Conservation (phyloP, 352 stramenopile genomes). For the Phytophthora meadii region DNA sequence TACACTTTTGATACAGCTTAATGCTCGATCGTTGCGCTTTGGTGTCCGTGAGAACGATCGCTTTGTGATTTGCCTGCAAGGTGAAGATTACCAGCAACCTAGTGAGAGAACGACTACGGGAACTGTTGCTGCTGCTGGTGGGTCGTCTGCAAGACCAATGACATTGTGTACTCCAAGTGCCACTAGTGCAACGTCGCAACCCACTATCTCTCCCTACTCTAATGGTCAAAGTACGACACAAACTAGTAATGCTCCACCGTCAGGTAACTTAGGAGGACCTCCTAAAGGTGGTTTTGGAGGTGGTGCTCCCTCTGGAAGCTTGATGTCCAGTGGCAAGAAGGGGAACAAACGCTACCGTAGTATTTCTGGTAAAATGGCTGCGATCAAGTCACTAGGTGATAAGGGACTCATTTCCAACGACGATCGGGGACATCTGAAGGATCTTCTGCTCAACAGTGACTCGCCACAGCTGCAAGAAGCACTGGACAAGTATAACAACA, state of each 20-base stretch:
- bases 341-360: slow-evolving; percentile 78
- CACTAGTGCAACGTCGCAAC: slow-evolving; percentile 15
- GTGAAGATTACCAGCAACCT: slow-evolving; percentile 72
- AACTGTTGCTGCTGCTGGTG: not conserved
- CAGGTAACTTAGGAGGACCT: slow-evolving; percentile 22
- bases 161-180: slow-evolving; percentile 33
- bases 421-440: slow-evolving; percentile 75
- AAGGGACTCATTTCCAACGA: slow-evolving; percentile 77
- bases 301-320: slow-evolving; percentile 26
- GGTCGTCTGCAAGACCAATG: slow-evolving; percentile 21
- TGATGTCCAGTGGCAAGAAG: slow-evolving; percentile 60
- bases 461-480: slow-evolving; percentile 77
- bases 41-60: slow-evolving; percentile 81
- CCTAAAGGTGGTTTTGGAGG: slow-evolving; percentile 26
- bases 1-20: slow-evolving; percentile 46
- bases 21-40: slow-evolving; percentile 74
- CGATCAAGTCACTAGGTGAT: slow-evolving; percentile 80
- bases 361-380: slow-evolving; percentile 84
- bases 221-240: slow-evolving; percentile 22
- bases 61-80: slow-evolving; percentile 73
- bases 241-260: slow-evolving; percentile 11
- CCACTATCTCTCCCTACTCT: slow-evolving; percentile 34
- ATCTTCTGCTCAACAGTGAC: slow-evolving; percentile 83
- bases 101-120: slow-evolving; percentile 15
- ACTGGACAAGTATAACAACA: slow-evolving; percentile 80